Evolutionary conservation across 148 eudicot genomes (phyloP).

Genomic region (Chenopodium quinoa): DNA sequence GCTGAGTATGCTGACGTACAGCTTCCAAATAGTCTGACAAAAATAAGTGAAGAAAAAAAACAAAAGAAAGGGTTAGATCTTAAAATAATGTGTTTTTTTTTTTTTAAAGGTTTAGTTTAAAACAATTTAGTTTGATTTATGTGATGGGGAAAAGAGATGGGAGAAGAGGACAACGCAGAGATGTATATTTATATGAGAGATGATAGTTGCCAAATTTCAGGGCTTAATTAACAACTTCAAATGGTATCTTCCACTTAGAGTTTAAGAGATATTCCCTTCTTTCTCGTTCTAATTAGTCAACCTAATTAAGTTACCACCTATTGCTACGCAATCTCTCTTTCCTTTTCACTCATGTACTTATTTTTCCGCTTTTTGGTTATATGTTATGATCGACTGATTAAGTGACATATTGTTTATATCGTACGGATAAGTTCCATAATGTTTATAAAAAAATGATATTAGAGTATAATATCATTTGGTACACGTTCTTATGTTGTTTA

Average conservation of each 20-base stretch:
- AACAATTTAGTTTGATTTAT: too few species aligned
- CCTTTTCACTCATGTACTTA: neutral
- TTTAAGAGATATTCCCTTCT: slow-evolving; percentile 24
- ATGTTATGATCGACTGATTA: too few species aligned
- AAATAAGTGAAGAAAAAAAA: neutral
- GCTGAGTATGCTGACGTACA: neutral
- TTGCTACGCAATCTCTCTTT: neutral
- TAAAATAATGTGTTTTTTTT: neutral
- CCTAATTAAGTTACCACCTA: neutral
- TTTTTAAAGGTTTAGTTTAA: too few species aligned
- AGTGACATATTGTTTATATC: too few species aligned
- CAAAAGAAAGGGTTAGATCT: neutral
- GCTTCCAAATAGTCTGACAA: neutral
- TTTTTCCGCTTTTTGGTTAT: neutral
- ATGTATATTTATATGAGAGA: too few species aligned
- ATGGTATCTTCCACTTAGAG: slow-evolving; percentile 16
- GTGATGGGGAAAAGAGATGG: too few species aligned
- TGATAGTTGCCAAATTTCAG: neutral
- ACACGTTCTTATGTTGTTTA: too few species aligned
- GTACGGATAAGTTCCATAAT: too few species aligned
- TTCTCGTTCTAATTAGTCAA: neutral
- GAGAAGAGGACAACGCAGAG: too few species aligned
- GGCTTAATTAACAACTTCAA: neutral
- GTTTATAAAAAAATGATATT: too few species aligned
- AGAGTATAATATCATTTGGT: too few species aligned